Percentiles rank a stretch among this genome's conserved stretches.
Conservation (phyloP, 371 early-diverging fungal genomes). For the Mortierella sp. region DNA sequence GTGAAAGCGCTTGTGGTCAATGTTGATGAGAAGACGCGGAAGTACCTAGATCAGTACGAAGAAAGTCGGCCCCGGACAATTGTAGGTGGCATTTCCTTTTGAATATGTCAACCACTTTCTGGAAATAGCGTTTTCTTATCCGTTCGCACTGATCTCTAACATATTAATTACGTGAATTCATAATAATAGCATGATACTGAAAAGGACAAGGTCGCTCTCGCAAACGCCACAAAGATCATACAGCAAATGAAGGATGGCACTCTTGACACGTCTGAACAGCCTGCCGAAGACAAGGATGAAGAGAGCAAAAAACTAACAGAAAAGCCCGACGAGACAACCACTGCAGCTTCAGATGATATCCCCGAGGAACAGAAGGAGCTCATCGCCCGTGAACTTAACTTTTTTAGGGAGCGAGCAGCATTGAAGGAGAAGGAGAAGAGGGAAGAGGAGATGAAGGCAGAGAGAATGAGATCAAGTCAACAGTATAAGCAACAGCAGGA, state of each 20-base stretch:
- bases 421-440: conserved; percentile 64
- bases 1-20: conserved; percentile 77
- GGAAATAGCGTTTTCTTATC: background rate
- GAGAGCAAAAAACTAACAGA: conserved; percentile 3
- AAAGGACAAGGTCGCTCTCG: conserved; percentile 55
- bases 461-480: conserved; percentile 22
- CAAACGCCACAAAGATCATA: conserved; percentile 54
- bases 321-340: conserved; percentile 29
- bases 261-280: conserved; percentile 29
- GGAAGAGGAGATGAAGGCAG: conserved; percentile 57
- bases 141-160: background rate
- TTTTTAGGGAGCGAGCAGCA: conserved; percentile 74
- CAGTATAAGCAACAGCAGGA: conserved; percentile 23
- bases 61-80: conserved; percentile 54
- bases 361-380: conserved; percentile 63
- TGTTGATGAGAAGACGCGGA: conserved; percentile 78
- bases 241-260: conserved; percentile 60
- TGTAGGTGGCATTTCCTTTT: conserved; percentile 27
- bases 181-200: conserved; percentile 54
- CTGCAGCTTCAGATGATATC: conserved; percentile 53
- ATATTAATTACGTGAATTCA: background rate
- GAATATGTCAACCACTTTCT: too few relatives aligned
- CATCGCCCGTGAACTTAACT: conserved; percentile 71
- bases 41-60: conserved; percentile 70
- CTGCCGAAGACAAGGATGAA: conserved; percentile 37